A percentile compares a stretch with the other conserved stretches of the same genome.
phyloP scores from a whole-genome alignment of 179 eudicot genomes.

The Beta macrorhiza region DNA sequence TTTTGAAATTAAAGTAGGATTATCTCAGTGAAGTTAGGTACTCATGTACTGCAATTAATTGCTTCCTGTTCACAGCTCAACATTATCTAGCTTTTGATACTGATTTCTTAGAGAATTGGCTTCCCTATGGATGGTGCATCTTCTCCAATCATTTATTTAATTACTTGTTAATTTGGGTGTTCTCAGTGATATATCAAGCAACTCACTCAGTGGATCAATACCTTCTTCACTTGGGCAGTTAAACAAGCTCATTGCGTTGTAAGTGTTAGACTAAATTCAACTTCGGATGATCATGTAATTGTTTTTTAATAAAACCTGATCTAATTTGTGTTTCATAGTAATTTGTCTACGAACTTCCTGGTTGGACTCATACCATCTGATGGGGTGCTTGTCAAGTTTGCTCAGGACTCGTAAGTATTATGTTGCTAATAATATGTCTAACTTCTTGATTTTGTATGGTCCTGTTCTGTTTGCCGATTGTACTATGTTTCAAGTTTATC shows the following conservation, averaged over 20 bases:
- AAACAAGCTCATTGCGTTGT: constrained; percentile 66
- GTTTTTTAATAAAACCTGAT: constrained; percentile 2
- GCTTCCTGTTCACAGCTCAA: not conserved
- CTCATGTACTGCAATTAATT: not conserved
- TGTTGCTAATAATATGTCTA: not conserved
- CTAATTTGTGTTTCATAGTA: constrained; percentile 42
- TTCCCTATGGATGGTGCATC: constrained; percentile 1
- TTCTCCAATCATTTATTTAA: not conserved
- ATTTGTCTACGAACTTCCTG: constrained; percentile 84
- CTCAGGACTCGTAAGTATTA: constrained; percentile 64
- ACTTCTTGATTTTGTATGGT: constrained; percentile 11
- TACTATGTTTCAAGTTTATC: not conserved
- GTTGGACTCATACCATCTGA: constrained; percentile 75
- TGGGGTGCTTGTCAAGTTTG: constrained; percentile 69
- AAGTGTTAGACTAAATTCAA: constrained; percentile 36
- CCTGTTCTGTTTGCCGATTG: not conserved
- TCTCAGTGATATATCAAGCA: constrained; percentile 85
- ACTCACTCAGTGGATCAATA: constrained; percentile 73
- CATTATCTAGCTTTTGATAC: not conserved
- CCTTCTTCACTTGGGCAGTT: constrained; percentile 83
- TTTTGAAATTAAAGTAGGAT: not conserved
- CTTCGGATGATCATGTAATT: not conserved
- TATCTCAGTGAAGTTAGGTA: not conserved
- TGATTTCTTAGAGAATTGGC: constrained; percentile 9
- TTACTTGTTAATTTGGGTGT: constrained; percentile 15